Evolutionary conservation across 73 alveolate genomes (phyloP), one percentile per base, ranked within the genome.

Genomic region (Paramecium tetraurelia): DNA sequence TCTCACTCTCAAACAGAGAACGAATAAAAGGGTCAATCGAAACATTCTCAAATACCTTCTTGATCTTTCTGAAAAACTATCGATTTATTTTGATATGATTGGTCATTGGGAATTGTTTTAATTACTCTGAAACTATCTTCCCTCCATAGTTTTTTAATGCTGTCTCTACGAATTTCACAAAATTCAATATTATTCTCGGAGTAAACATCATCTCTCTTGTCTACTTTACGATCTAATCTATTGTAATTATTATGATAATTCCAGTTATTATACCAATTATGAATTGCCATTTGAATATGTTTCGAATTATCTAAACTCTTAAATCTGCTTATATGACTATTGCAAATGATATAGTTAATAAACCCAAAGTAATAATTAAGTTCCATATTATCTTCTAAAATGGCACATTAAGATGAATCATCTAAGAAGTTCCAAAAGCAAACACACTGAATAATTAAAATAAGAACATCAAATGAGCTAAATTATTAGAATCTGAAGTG

Each of bases 21-120:
- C 90, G 70, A 24, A 80, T 80, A 80, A 80, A 80, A 43, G 90
- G 90, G 7, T 80, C 90, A 44, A 80, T 80, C 1, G 72, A 43
- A 18, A 80, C 90, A 43, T 80, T 80, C 48, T 33, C 57, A 43
- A 80, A 80, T 18, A 80, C 90, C 14, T 48, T 80, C 10, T 80
- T 80, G 4, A 80, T 80, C 14, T 80, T 80, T 22, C 75, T 22
- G 11, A 80, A 80, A 35, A 80, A 80, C 16, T 40, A 18, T 24
- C 90, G 20, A 46, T 41, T 80, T 80, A 80, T 46, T 48, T 80
- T 80, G 8, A 46, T 46, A 10, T 80, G 70, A 48, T 41, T 48
- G 14, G n/a, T 20, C 3, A 44, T 27, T 21, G 90, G 90, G 24
- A 80, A 80, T 7, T 40, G 12, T 35, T 46, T 80, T 38, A 44